phyloP scores from a whole-genome alignment of 139 green algal genomes.

The Tetraselmis chui region DNA sequence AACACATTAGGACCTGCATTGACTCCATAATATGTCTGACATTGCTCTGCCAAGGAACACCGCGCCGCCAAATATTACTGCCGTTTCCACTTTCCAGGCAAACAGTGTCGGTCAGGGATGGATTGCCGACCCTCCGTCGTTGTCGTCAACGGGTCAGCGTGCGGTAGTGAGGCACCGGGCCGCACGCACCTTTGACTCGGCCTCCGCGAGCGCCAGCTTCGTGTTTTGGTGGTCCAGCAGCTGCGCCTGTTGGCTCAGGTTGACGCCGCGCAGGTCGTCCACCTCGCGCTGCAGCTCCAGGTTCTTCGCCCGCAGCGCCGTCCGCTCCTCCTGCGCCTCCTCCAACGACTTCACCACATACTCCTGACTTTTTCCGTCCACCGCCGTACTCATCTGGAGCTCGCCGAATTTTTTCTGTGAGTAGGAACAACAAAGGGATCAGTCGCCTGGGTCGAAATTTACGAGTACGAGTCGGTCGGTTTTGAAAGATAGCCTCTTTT shows the following conservation, averaged over 20 bases:
- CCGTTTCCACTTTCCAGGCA: neutral
- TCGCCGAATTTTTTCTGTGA: neutral
- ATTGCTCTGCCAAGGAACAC: no score
- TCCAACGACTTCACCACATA: neutral
- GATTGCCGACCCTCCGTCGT: neutral
- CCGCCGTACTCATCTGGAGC: neutral
- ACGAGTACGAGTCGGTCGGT: no score
- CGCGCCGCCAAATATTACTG: neutral
- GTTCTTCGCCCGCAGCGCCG: neutral
- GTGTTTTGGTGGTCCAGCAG: neutral
- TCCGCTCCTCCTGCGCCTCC: neutral
- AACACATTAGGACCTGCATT: no score
- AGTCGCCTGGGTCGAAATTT: no score
- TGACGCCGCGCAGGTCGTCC: neutral
- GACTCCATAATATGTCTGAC: no score
- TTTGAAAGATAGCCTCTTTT: no score
- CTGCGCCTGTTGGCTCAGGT: neutral
- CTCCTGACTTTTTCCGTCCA: neutral
- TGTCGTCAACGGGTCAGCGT: no score
- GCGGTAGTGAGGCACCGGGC: neutral
- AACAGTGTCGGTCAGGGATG: neutral
- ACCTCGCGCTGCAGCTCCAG: neutral
- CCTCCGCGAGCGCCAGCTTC: neutral
- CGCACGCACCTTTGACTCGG: neutral
- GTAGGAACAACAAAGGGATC: no score